These are phyloP conservation scores for Betula pendula DNA, from an alignment of 306 rosid genomes.

Conservation along the genomic window DNA sequence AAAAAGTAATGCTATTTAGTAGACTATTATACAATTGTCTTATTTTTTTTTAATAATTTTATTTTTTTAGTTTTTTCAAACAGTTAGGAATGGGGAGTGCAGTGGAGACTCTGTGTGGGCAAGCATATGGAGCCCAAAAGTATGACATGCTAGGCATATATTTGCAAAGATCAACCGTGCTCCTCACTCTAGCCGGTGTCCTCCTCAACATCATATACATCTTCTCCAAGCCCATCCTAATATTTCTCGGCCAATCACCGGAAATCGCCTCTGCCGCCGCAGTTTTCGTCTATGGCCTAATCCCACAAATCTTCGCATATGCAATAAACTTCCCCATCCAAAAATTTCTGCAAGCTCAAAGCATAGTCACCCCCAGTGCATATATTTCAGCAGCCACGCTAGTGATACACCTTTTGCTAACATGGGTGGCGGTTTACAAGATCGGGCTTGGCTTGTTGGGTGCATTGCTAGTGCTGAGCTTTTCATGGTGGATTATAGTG, in stretches of 20 bases:
- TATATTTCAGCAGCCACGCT: conserved; percentile 56
- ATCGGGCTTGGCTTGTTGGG: conserved; percentile 65
- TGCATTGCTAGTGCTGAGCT: conserved; percentile 62
- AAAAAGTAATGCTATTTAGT: no score
- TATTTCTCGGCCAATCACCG: conserved; percentile 52
- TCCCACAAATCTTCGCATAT: conserved; percentile 80
- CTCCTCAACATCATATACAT: conserved; percentile 35
- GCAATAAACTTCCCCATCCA: conserved; percentile 73
- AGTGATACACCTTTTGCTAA: conserved; percentile 45
- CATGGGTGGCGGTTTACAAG: conserved; percentile 60
- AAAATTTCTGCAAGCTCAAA: conserved; percentile 76
- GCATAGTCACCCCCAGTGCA: conserved; percentile 73
- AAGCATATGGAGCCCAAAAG: conserved; percentile 69
- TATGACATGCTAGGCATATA: conserved; percentile 63
- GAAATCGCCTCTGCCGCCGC: conserved; percentile 57
- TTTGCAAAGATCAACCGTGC: conserved; percentile 63
- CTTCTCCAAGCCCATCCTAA: conserved; percentile 43
- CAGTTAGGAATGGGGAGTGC: conserved; percentile 74
- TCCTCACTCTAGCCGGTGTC: conserved; percentile 32
- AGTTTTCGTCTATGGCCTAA: no score
- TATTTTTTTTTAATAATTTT: no score
- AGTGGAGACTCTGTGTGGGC: conserved; percentile 85
- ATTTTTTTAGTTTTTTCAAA: no score
- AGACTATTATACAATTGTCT: no score
- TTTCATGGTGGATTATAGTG: conserved; percentile 84